Conservation (phyloP, 331 rosid species). For the Acacia concinna region DNA sequence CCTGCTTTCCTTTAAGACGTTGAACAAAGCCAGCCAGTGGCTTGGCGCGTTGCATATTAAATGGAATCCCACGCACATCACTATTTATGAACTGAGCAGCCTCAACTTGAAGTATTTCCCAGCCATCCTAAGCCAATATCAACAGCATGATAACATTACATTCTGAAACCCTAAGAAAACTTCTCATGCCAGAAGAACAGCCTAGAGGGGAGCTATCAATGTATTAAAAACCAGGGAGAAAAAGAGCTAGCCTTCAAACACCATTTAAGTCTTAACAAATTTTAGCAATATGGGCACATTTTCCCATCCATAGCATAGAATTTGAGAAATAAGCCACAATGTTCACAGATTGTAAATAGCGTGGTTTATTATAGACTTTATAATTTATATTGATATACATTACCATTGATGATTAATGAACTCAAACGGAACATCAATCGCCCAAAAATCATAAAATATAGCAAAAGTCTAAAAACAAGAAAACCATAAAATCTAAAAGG, state of each 20-base stretch:
- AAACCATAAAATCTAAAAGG: background rate
- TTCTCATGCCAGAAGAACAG: constrained; percentile 21
- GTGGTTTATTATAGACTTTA: background rate
- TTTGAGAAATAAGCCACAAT: background rate
- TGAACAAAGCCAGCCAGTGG: constrained; percentile 75
- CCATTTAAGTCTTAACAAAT: background rate
- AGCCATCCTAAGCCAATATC: constrained; percentile 51
- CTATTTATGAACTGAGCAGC: constrained; percentile 88
- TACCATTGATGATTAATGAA: background rate
- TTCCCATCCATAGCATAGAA: background rate
- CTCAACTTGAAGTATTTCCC: constrained; percentile 73
- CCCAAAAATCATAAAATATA: background rate
- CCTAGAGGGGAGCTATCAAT: constrained; percentile 20
- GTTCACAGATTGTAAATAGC: background rate
- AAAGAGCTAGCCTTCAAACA: constrained; percentile 10
- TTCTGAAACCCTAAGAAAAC: constrained; percentile 25
- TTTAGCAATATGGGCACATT: background rate
- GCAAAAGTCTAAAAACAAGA: constrained; percentile 8
- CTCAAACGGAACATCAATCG: background rate
- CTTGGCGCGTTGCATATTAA: constrained; percentile 45
- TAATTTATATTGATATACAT: background rate
- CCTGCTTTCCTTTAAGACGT: constrained; percentile 94
- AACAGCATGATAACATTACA: constrained; percentile 35
- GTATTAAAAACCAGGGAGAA: constrained; percentile 19
- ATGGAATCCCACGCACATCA: constrained; percentile 69